Base-by-base conservation (phyloP, 495 filamentous ascomycete species). In the Lentithecium fluviatile region DNA sequence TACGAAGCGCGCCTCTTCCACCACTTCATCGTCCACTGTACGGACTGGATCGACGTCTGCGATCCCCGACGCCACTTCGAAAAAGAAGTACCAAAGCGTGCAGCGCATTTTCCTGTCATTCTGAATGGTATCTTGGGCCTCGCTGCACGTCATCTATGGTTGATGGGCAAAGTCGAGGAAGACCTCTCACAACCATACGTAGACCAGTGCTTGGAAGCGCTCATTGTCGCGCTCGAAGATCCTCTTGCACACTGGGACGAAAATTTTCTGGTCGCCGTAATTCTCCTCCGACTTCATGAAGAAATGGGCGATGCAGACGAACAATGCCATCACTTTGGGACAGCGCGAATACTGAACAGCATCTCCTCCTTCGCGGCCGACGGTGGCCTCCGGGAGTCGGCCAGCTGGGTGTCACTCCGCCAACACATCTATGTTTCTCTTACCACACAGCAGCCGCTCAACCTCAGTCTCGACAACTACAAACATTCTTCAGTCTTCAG, bases 281-380 rank as follows among this genome's bases (percentile, higher is more conserved):
- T 60, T 17, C 25, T 60, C 8, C 37, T 60, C 15, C 47, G 57
- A 0, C 21, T 60, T n/a, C 57, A 60, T 19, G 57, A 60, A 29
- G 57, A 52, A 46, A 60, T 60, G 57, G 57, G 57, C 23, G 47
- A 60, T n/a, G 19, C 57, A 7, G 57, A 60, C 26, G 57, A 60
- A 12, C 57, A 52, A 45, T 60, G 57, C 37, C 63, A 66, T 29
- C 58, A 56, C n/a, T 45, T 66, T 19, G 62, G 62, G 10, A 48
- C 34, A 6, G 40, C 62, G 6, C 26, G 62, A 34, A 59, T 65
- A 2, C 46, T 65, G n/a, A 65, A 61, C 40, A 56, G 36, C 1
- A 61, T 65, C 2, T 56, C 57, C 8, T 55, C 50, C 4, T 61
- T 56, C 36, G n/a, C n/a, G n/a, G n/a, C n/a, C n/a, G n/a, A n/a